Base-by-base conservation (phyloP, 2,329 filamentous ascomycete genomes). In the Calonectria hongkongensis region DNA sequence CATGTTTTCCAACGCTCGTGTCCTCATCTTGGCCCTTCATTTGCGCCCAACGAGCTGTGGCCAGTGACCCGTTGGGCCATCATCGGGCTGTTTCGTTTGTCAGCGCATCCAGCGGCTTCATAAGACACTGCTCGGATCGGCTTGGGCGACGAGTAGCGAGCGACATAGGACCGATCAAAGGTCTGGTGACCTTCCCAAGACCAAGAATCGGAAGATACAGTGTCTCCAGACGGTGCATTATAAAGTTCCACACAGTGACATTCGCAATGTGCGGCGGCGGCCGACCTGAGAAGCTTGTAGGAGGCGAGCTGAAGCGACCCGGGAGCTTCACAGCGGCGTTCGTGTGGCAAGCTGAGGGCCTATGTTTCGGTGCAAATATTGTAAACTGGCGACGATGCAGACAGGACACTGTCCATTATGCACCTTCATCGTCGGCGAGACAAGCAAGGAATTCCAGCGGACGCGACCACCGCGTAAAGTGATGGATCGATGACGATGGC, bases 381-480 rank as follows among this genome's bases (percentile, higher is more conserved):
- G 25, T 36, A 8, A 36, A 25, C 54, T 60, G 54, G 21, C 8
- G 18, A 25, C 54, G 16, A 60, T 60, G 54, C 21, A 21, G 54
- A 60, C n/a, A 15, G 41, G 54, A 27, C 27, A 27, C n/a, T 16
- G 9, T 56, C 39, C 33, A 48, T 36, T 27, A 63, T 63, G 39
- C 58, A 63, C 27, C 13, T 47, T 15, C 9, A 54, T 62, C 51
- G 51, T 45, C n/a, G 41, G 64, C 30, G 33, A 58, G 39, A 28
- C 39, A 62, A 51, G 39, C 41, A 66, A 50, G 28, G 56, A 51
- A 62, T 41, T 43, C 41, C 27, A 27, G 27, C 33, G 36, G 36
- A 60, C 72, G 68, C 71, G 68, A 56, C 56, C 39, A 58, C 56
- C 71, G 71, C 68, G 72, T 73, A 66, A 73, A 73, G 69, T 73